phyloP scores from a whole-genome alignment of 108 stramenopile species.

The Skeletonema menzelii region DNA sequence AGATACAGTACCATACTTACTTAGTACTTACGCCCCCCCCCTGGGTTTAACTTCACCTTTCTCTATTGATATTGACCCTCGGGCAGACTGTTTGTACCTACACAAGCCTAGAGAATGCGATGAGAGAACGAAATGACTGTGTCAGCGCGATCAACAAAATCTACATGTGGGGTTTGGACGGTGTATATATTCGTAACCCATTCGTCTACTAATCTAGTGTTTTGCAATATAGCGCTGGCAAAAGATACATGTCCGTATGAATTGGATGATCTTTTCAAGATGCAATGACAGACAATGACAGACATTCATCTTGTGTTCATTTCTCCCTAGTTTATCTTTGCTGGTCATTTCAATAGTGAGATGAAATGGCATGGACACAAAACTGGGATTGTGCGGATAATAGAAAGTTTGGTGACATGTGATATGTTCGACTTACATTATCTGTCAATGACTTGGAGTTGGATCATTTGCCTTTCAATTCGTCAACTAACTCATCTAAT shows the following conservation, averaged over 20 bases:
- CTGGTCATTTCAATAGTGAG: background rate
- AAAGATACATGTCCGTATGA: background rate
- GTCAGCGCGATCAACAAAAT: background rate
- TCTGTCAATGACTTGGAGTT: background rate
- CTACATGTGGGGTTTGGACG: background rate
- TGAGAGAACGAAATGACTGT: background rate
- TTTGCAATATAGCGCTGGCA: background rate
- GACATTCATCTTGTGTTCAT: background rate
- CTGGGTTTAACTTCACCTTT: no score
- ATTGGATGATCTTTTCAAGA: background rate
- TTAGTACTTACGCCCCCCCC: no score
- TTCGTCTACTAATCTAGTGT: background rate
- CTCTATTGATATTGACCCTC: no score
- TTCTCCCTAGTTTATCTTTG: background rate
- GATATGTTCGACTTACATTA: background rate
- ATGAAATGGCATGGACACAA: background rate
- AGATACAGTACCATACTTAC: no score
- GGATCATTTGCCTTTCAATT: slow-evolving; percentile 1
- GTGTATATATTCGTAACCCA: background rate
- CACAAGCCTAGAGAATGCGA: background rate
- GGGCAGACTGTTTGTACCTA: no score
- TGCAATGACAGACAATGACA: background rate
- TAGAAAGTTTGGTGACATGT: background rate
- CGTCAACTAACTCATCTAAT: background rate
- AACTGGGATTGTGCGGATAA: background rate